Base-by-base conservation (phyloP, 148 eudicot genomes). In the Fagopyrum homotropicum region DNA sequence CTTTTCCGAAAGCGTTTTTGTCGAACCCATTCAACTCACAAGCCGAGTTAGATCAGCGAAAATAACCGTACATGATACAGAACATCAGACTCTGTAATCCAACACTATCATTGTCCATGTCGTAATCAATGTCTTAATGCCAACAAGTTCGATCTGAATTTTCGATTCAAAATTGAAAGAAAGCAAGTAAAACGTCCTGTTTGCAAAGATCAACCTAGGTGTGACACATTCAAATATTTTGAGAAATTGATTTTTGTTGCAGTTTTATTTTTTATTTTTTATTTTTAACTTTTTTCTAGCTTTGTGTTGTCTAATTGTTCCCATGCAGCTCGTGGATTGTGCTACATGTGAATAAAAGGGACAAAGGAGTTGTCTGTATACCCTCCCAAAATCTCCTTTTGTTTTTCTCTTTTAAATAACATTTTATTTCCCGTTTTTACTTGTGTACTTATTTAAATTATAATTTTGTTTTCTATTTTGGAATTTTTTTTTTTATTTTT, bases 241-340 rank as follows among this genome's bases (percentile, higher is more conserved):
- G 4, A 49, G 12, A 5, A 26, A 8, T 60, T 26, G 52, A 60
- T 66, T 66, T 66, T 66, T 14, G 9, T 63, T 63, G 16, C 40
- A 11, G 16, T 10, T 40, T 40, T 0, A 48, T 6, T 9, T 49
- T 49, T 9, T 2, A 6, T 49, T 49, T 49, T 49, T 1, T 5
- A 17, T 19, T 57, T 17, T 57, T 40, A 22, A 22, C 12, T 40
- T 14, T 5, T 66, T 11, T 66, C 17, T 40, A 12, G 71, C 71
- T 66, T 66, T 66, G 71, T 66, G 71, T 66, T 66, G 71, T 66
- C 71, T 40, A 66, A 66, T 66, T 66, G 71, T 66, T 66, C 46
- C 71, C 71, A 66, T 66, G 71, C 71, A 66, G 46, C 71, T 66
- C 71, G 71, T 66, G 71, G 71, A 66, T 66, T 66, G 71, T 66